Conservation (phyloP, 768 basidiomycete species). For the Tulasnella sp. region DNA sequence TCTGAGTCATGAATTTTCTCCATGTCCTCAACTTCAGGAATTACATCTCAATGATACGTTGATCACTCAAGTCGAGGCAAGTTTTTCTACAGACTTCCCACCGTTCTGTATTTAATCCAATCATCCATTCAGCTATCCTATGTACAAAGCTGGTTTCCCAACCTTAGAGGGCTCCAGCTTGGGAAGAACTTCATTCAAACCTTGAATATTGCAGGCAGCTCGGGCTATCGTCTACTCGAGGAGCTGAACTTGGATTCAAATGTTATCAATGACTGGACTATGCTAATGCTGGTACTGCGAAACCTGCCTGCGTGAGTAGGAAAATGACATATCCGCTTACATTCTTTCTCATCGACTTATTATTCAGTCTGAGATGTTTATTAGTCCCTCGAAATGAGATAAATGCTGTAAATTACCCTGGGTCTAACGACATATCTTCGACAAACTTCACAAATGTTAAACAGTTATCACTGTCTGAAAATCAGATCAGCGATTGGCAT, state of each 20-base stretch:
- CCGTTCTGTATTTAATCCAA: background rate
- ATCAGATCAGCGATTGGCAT: conserved; percentile 44
- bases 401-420: background rate
- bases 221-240: background rate
- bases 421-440: conserved; percentile 17
- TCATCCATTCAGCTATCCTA: conserved; percentile 30
- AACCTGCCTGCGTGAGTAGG: conserved; percentile 16
- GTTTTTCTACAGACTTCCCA: conserved; percentile 11
- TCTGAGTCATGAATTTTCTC: no score
- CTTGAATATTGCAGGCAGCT: conserved; percentile 14
- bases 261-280: background rate
- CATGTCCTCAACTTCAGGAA: conserved; percentile 45
- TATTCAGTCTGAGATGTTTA: conserved; percentile 45
- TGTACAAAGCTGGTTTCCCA: no score
- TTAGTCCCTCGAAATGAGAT: conserved; percentile 24
- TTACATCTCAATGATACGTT: conserved; percentile 64
- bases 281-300: conserved; percentile 9
- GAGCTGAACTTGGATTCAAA: conserved; percentile 6
- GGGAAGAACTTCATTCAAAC: conserved; percentile 16
- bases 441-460: conserved; percentile 29
- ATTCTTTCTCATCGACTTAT: conserved; percentile 12
- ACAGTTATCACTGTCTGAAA: conserved; percentile 52
- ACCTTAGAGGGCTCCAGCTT: conserved; percentile 14
- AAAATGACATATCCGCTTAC: background rate
- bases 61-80: conserved; percentile 56